Percentiles rank a stretch among this genome's conserved stretches.
Evolutionary conservation across 495 filamentous ascomycete species (phyloP).

Genomic region (Xylaria nigripes): DNA sequence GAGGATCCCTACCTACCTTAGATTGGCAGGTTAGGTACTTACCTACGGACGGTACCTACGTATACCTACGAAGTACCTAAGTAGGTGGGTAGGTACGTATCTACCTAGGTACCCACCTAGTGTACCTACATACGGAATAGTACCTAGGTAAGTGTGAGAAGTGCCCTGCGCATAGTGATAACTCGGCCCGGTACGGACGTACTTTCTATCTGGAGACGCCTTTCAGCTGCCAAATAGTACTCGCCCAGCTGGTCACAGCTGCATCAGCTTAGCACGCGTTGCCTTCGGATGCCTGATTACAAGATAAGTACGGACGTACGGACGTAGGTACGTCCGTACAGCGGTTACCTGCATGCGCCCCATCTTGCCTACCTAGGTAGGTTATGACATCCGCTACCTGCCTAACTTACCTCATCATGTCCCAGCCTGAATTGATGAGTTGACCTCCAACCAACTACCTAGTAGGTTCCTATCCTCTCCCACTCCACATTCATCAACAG

Average conservation of each 20-base stretch:
- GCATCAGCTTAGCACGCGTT: slow-evolving; percentile 15
- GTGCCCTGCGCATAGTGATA: not conserved
- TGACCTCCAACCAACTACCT: not conserved
- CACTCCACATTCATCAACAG: not conserved
- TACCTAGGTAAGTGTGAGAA: not conserved
- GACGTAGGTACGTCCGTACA: not conserved
- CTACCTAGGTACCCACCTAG: too few relatives aligned
- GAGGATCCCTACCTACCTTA: too few relatives aligned
- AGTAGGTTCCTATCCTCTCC: too few relatives aligned
- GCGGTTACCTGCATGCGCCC: too few relatives aligned
- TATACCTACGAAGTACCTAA: too few relatives aligned
- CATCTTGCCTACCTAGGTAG: too few relatives aligned
- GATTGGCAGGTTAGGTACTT: too few relatives aligned
- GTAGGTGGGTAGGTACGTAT: too few relatives aligned
- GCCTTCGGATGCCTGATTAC: slow-evolving; percentile 20
- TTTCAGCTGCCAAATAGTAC: not conserved
- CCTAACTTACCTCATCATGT: too few relatives aligned
- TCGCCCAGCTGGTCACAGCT: not conserved
- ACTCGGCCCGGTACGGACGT: not conserved
- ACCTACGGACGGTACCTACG: too few relatives aligned
- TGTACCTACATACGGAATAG: too few relatives aligned
- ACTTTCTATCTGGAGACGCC: not conserved
- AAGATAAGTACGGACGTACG: not conserved
- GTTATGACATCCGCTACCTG: too few relatives aligned
- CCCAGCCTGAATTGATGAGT: not conserved